phyloP scores from a whole-genome alignment of 257 asterid species.

The Solanum chiquidenum region DNA sequence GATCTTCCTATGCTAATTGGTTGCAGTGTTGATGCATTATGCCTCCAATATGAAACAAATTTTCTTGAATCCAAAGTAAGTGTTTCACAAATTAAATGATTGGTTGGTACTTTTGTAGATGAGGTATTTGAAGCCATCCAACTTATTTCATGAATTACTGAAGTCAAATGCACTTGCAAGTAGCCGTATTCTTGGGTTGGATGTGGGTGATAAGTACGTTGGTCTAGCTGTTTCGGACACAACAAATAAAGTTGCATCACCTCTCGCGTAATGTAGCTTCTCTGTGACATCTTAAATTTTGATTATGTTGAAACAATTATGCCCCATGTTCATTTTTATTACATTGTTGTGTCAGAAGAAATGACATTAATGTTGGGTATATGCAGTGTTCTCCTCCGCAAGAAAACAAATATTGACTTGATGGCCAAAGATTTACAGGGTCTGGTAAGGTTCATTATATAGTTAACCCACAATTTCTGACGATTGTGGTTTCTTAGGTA shows the following conservation, averaged over 20 bases:
- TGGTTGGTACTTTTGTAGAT: conserved; percentile 28
- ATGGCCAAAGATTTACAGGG: conserved; percentile 60
- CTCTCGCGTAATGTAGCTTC: conserved; percentile 43
- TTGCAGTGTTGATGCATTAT: not conserved
- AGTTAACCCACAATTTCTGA: not conserved
- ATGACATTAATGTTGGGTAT: conserved; percentile 11
- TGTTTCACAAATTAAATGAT: not conserved
- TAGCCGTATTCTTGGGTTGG: conserved; percentile 73
- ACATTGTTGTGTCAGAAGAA: not conserved
- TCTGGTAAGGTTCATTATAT: conserved; percentile 36
- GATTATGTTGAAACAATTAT: not conserved
- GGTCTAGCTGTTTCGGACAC: conserved; percentile 81
- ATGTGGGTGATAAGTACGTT: conserved; percentile 84
- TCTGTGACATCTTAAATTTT: not conserved
- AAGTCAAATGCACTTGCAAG: conserved; percentile 30
- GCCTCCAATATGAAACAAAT: not conserved
- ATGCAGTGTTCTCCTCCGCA: conserved; percentile 71
- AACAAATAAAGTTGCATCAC: conserved; percentile 52
- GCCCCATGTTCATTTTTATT: not conserved
- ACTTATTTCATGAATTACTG: conserved; percentile 45
- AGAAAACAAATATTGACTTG: conserved; percentile 45
- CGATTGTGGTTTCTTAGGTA: not conserved
- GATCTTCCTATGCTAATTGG: not conserved
- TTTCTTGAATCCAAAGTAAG: not conserved
- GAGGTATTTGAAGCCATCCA: conserved; percentile 62